A percentile compares a stretch with the other conserved stretches of the same genome.
phyloP scores from a whole-genome alignment of 2,329 filamentous ascomycete species.

The Pleurostoma richardsiae region DNA sequence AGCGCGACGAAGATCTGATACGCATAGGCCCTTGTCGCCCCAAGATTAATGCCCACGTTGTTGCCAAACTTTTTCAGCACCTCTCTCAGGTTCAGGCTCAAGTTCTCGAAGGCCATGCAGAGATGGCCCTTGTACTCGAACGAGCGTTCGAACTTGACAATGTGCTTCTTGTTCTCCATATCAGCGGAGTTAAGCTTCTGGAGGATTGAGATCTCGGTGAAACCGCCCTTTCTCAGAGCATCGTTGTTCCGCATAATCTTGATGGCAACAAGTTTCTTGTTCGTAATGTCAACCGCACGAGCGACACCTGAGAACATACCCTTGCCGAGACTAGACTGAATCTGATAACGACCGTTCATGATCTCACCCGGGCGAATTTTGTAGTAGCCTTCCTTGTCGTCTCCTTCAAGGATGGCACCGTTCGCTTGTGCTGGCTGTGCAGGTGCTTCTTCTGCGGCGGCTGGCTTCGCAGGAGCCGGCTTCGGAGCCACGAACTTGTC shows the following conservation, averaged over 20 bases:
- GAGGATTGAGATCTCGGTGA: slow-evolving; percentile 91
- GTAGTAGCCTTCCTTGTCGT: slow-evolving; percentile 94
- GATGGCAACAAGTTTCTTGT: slow-evolving; percentile 77
- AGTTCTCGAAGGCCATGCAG: slow-evolving; percentile 94
- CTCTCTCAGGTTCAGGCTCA: slow-evolving; percentile 89
- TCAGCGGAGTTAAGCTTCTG: slow-evolving; percentile 83
- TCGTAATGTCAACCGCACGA: slow-evolving; percentile 73
- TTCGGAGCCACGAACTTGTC: slow-evolving; percentile 57
- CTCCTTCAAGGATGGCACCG: slow-evolving; percentile 82
- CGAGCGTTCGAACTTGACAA: slow-evolving; percentile 79
- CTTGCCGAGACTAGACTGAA: slow-evolving; percentile 81
- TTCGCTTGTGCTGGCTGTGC: slow-evolving; percentile 45
- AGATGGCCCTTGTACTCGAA: slow-evolving; percentile 95
- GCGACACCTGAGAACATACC: slow-evolving; percentile 98
- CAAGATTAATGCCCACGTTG: slow-evolving; percentile 86
- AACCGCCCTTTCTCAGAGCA: slow-evolving; percentile 82
- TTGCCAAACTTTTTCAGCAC: slow-evolving; percentile 94
- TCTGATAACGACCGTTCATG: slow-evolving; percentile 81
- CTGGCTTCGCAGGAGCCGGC: slow-evolving; percentile 22
- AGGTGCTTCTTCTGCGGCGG: slow-evolving; percentile 38
- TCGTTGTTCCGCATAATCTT: slow-evolving; percentile 98
- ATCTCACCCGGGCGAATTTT: slow-evolving; percentile 90
- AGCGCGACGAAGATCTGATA: slow-evolving; percentile 92
- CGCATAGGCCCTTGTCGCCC: slow-evolving; percentile 82
- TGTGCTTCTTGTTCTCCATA: slow-evolving; percentile 82